Evolutionary conservation across 1,139 yeast species (phyloP).

Genomic region (Pichia sp.): DNA sequence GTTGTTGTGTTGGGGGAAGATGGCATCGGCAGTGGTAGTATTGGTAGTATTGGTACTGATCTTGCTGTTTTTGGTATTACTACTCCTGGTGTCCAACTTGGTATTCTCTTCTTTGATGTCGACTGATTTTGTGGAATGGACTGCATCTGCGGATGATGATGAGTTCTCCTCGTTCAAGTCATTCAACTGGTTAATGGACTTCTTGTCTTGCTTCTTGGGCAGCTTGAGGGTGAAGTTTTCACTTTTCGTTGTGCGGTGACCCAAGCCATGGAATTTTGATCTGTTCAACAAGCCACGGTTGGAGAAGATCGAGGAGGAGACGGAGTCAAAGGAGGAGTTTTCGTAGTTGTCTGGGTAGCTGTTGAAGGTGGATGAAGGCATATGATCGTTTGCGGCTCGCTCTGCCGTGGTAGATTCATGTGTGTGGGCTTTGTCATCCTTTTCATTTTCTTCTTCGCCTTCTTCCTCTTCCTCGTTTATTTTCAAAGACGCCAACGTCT

Average conservation of each 20-base stretch:
- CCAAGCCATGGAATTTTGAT: constrained; percentile 13
- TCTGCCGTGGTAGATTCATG: background rate
- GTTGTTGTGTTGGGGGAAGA: background rate
- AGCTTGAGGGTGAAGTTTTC: constrained; percentile 13
- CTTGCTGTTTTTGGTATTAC: background rate
- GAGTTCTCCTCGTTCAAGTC: constrained; percentile 9
- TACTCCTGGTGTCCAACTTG: background rate
- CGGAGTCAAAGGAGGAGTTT: background rate
- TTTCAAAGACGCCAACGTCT: constrained; percentile 6
- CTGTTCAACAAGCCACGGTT: constrained; percentile 9
- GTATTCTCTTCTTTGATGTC: no score
- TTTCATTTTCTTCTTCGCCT: background rate
- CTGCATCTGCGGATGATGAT: background rate
- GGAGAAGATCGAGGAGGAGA: background rate
- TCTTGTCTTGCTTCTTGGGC: constrained; percentile 5
- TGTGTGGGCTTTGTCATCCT: no score
- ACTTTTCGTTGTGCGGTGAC: constrained; percentile 20
- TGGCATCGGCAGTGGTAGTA: background rate
- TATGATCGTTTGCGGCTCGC: background rate
- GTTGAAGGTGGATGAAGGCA: background rate
- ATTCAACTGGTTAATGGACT: constrained; percentile 8
- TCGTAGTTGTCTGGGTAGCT: background rate
- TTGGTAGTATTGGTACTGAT: background rate
- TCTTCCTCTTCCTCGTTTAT: constrained; percentile 12
- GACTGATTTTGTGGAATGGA: background rate